Evolutionary conservation across 768 basidiomycete genomes (phyloP), one percentile per base, ranked within the genome.

Genomic region (Lactarius hengduanensis): DNA sequence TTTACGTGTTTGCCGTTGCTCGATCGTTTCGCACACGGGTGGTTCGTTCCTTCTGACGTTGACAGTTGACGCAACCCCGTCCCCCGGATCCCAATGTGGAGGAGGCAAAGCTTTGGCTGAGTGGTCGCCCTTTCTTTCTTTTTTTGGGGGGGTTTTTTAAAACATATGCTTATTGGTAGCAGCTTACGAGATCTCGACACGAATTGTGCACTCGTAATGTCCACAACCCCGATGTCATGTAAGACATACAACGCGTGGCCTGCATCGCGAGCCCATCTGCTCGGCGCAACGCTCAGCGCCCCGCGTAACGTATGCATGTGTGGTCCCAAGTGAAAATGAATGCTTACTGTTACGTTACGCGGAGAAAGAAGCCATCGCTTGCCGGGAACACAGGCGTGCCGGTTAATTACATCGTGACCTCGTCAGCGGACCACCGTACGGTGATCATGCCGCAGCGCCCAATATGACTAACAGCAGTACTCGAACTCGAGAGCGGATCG

Each of bases 341-440:
- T 22, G 13, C 13, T 4, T 3, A 4, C 11, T 22, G 22, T 50
- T 58, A 34, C 28, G 8, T 43, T 59, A 59, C 40, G 38, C 38
- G 40, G 30, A 15, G 57, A 54, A 10, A 45, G 30, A n/a, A 26
- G 47, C 63, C 26, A 41, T 11, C 22, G 22, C n/a, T n/a, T 10
- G 45, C 11, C 47, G 47, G 47, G n/a, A 41, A 50, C 47, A 5
- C 22, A 26, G 11, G 11, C 22, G 11, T 26, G 47, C 47, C 18
- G 36, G 57, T 1, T 38, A 38, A n/a, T 38, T 32, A 11, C 64
- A 61, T 65, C 43, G 59, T 65, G 59, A 65, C 59, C 59, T 13
- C 11, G 41, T 65, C 59, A 65, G 59, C 64, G 32, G 64, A 65
- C 63, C 36, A 38, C 36, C 11, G 36, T 45, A 11, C 47, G 22